A percentile compares a stretch with the other conserved stretches of the same genome.
phyloP scores from a whole-genome alignment of 2,329 filamentous ascomycete species.

The Fusarium coicis region DNA sequence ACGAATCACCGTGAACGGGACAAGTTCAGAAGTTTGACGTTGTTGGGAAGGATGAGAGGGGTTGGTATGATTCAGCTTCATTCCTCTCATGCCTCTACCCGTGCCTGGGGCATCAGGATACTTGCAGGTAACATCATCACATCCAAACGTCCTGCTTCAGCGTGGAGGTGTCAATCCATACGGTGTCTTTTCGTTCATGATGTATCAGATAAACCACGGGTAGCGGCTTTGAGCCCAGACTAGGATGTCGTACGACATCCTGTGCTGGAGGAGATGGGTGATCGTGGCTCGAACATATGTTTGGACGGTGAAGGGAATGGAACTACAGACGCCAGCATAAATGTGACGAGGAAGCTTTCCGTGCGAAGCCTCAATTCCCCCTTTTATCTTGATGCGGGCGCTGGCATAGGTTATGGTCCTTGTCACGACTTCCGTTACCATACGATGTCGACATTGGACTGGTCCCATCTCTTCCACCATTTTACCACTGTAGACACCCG shows the following conservation, averaged over 20 bases:
- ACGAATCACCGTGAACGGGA: background rate
- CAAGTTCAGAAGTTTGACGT: background rate
- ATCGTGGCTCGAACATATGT: background rate
- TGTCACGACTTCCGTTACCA: background rate
- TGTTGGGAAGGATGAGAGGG: background rate
- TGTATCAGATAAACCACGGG: constrained; percentile 1
- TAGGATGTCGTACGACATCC: constrained; percentile 21
- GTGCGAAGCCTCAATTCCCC: constrained; percentile 2
- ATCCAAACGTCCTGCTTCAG: background rate
- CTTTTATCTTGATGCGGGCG: constrained; percentile 20
- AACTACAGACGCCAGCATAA: constrained; percentile 16
- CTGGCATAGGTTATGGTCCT: constrained; percentile 3
- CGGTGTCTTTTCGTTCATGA: background rate
- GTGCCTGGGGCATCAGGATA: constrained; percentile 12
- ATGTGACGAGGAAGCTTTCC: constrained; percentile 2
- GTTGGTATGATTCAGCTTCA: background rate
- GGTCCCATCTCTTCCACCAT: constrained; percentile 9
- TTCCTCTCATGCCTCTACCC: constrained; percentile 23
- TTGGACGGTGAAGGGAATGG: constrained; percentile 15
- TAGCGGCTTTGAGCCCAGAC: constrained; percentile 11
- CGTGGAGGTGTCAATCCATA: background rate
- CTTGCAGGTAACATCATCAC: background rate
- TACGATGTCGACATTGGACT: background rate
- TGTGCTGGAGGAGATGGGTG: background rate
- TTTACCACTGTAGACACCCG: constrained; percentile 30